Base-by-base conservation (phyloP, 331 rosid species). In the Phaseolus coccineus region DNA sequence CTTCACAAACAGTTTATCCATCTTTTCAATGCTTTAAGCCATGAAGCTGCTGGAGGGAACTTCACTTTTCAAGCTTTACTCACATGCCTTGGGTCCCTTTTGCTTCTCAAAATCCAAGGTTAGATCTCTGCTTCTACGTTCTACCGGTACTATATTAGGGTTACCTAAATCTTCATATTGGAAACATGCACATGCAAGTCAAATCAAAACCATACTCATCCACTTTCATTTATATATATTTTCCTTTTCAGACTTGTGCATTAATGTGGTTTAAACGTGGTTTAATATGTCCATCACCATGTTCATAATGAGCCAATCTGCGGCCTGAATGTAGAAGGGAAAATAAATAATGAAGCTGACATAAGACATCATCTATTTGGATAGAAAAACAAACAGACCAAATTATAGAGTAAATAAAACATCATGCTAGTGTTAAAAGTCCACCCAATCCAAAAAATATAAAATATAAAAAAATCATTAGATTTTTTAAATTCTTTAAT, bases 21-120 rank as follows among this genome's bases (percentile, higher is more conserved):
- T 72, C 82, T 67, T 73, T 69, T 82, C 74, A 35, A 19, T 67
- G 81, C 55, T 30, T 61, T 71, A 71, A 55, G 82, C 77, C 82
- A 28, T 28, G 75, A 48, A 59, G 28, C 39, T 16, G 62, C 51
- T 50, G 3, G 6, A 52, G 6, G 33, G 53, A 55, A 66, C 31
- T 40, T 9, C 73, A 58, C 77, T 77, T 87, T 25, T 6, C 48
- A 51, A 63, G 78, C 58, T 67, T 33, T 61, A 35, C 50, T 84
- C 91, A 89, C 96, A 84, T 91, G 91, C 77, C 66, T 83, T 83
- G 93, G 90, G 87, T 16, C 92, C 91, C 88, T 58, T 69, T 47
- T 67, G 71, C 70, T 42, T 11, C 10, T 11, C 42, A 66, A 52
- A 74, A 14, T 30, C 31, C 3, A 25, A 13, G 33, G 61, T 30